A percentile compares a stretch with the other conserved stretches of the same genome.
These are phyloP conservation scores for Arthrobotrys pseudoclavata DNA, from an alignment of 2,329 filamentous ascomycete genomes.

Conservation along the genomic window DNA sequence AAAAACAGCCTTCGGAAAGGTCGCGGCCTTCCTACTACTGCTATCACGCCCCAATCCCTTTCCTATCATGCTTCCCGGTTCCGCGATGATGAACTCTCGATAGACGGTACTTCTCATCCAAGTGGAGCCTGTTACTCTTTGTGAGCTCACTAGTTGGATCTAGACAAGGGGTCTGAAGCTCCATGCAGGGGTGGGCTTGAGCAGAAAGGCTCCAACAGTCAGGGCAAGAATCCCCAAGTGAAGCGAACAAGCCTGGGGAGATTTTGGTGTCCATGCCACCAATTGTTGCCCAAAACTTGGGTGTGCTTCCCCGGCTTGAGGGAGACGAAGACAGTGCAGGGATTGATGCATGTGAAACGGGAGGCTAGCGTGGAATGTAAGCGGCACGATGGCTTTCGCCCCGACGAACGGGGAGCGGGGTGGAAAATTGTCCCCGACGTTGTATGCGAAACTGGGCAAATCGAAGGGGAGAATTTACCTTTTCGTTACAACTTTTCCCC, in stretches of 20 bases:
- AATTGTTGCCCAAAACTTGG: conserved; percentile 27
- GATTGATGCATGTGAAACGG: conserved; percentile 36
- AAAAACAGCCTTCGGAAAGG: conserved; percentile 13
- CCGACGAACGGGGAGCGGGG: conserved; percentile 54
- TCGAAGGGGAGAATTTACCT: conserved; percentile 44
- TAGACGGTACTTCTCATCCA: conserved; percentile 34
- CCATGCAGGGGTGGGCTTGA: conserved; percentile 20
- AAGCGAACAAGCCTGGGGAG: conserved; percentile 15
- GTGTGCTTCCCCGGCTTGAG: conserved; percentile 14
- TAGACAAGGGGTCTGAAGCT: conserved; percentile 23
- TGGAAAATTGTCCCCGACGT: conserved; percentile 34
- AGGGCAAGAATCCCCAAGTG: conserved; percentile 47
- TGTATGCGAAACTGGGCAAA: conserved; percentile 52
- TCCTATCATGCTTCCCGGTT: conserved; percentile 38
- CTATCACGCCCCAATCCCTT: conserved; percentile 21
- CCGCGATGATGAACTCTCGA: conserved; percentile 46
- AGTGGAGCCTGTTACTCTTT: conserved; percentile 46
- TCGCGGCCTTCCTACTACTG: conserved; percentile 20
- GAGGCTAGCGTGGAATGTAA: conserved; percentile 19
- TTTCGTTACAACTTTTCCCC: conserved; percentile 37
- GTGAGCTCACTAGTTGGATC: conserved; percentile 29
- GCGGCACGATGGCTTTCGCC: conserved; percentile 37
- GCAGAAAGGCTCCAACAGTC: conserved; percentile 26
- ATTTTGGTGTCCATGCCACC: conserved; percentile 17
- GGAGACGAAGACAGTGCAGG: conserved; percentile 31